Conservation (phyloP, 208 protist species). For the Porcisia hertigi region DNA sequence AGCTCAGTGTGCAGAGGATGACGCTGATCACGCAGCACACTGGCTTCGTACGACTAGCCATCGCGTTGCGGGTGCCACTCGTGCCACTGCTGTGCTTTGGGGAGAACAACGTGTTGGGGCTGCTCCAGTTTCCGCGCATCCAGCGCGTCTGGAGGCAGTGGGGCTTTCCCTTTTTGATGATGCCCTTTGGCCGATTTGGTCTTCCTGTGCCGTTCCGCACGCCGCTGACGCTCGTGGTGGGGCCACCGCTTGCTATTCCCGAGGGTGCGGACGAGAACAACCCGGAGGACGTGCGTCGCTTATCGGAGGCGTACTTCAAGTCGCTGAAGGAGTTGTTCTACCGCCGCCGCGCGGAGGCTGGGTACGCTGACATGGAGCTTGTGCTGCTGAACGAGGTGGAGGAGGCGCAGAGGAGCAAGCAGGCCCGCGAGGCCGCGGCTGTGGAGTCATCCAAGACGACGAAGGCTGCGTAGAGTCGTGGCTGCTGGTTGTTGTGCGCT, state of each 20-base stretch:
- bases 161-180: conserved; percentile 81
- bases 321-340: conserved; percentile 69
- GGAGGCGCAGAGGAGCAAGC: conserved; percentile 26
- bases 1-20: conserved; percentile 46
- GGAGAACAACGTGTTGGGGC: conserved; percentile 75
- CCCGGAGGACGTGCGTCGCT: conserved; percentile 48
- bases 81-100: conserved; percentile 87
- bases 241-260: conserved; percentile 58
- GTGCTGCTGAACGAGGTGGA: conserved; percentile 50
- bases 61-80: conserved; percentile 62
- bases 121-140: conserved; percentile 64
- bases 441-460: conserved; percentile 12
- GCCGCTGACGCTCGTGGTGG: conserved; percentile 74
- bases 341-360: conserved; percentile 60
- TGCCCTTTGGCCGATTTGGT: conserved; percentile 69
- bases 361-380: conserved; percentile 83
- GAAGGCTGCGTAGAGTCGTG: conserved; percentile 9
- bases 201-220: conserved; percentile 68
- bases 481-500: neutral
- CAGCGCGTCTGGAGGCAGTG: conserved; percentile 56
- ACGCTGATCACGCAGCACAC: conserved; percentile 76
- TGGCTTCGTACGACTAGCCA: conserved; percentile 78
- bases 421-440: conserved; percentile 18
- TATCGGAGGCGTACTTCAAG: conserved; percentile 68
- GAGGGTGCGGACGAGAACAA: conserved; percentile 56